Percentiles rank a stretch among this genome's conserved stretches.
These are phyloP conservation scores for Diplosphaera chodatii DNA, from an alignment of 139 green algal genomes.

Conservation along the genomic window DNA sequence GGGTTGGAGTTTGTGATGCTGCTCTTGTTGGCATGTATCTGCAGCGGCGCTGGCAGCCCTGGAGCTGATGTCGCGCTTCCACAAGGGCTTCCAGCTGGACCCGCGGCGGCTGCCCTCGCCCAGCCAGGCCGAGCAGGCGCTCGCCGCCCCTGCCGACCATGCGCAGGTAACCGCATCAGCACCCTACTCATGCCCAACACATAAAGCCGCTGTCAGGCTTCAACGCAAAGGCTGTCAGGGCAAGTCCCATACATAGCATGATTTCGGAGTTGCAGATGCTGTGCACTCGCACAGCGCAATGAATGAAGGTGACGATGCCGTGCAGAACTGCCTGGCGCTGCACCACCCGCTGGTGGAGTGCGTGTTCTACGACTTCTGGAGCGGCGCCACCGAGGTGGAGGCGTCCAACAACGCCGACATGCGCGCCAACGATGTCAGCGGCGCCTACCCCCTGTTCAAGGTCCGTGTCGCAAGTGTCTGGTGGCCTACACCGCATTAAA, in stretches of 20 bases:
- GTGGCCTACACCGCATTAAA: too few species aligned
- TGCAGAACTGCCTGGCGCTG: conserved; percentile 4
- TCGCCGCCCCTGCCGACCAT: conserved; percentile 4
- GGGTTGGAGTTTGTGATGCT: too few species aligned
- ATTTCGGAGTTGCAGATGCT: too few species aligned
- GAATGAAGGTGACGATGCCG: too few species aligned
- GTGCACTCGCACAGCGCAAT: too few species aligned
- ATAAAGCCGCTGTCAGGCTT: too few species aligned
- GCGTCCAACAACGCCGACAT: conserved; percentile 21
- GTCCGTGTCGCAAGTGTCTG: too few species aligned
- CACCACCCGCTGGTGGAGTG: conserved; percentile 35
- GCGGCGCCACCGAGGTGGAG: conserved; percentile 1
- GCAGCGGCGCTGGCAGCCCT: conserved; percentile 15
- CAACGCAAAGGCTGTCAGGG: too few species aligned
- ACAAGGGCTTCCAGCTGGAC: conserved; percentile 24
- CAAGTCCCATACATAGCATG: too few species aligned
- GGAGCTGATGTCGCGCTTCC: conserved; percentile 24
- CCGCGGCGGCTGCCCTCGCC: conserved; percentile 1
- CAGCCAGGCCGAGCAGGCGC: not conserved
- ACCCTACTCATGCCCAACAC: too few species aligned
- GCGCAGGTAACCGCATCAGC: not conserved
- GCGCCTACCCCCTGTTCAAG: conserved; percentile 7
- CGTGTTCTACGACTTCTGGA: conserved; percentile 37
- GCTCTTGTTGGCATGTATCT: too few species aligned
- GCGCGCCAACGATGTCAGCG: conserved; percentile 12